phyloP scores from a whole-genome alignment of 768 basidiomycete species.

The Suillus lakei region DNA sequence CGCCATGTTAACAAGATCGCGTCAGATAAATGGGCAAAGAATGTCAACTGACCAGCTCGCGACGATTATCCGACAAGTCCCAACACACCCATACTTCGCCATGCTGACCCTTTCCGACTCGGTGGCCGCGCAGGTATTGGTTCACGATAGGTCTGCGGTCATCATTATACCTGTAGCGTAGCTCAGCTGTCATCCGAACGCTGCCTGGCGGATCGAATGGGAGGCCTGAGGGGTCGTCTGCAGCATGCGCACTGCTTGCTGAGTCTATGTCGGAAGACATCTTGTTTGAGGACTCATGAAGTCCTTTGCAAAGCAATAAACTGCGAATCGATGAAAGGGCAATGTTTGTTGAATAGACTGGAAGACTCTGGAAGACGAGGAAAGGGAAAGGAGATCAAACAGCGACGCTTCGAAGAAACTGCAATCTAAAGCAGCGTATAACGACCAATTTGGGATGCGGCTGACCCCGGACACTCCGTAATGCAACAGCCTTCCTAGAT shows the following conservation, averaged over 20 bases:
- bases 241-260: constrained; percentile 37
- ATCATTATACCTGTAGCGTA: constrained; percentile 45
- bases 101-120: constrained; percentile 88
- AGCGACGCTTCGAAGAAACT: constrained; percentile 11
- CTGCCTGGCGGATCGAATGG: constrained; percentile 46
- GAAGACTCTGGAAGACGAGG: constrained; percentile 26
- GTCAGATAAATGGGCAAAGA: constrained; percentile 9
- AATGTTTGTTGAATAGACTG: constrained; percentile 28
- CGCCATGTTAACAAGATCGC: constrained; percentile 8
- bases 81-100: constrained; percentile 84
- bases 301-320: constrained; percentile 14
- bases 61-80: constrained; percentile 51
- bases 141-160: constrained; percentile 66
- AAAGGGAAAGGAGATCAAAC: constrained; percentile 23
- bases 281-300: constrained; percentile 34
- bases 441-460: background rate
- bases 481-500: constrained; percentile 11
- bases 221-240: constrained; percentile 31
- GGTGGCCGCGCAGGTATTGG: constrained; percentile 79
- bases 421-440: constrained; percentile 8
- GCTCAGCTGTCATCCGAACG: constrained; percentile 54
- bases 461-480: constrained; percentile 37
- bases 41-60: constrained; percentile 48
- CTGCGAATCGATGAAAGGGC: constrained; percentile 12
- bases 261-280: constrained; percentile 30